phyloP scores from a whole-genome alignment of 2,329 filamentous ascomycete species.

The Colletotrichum falcatum region DNA sequence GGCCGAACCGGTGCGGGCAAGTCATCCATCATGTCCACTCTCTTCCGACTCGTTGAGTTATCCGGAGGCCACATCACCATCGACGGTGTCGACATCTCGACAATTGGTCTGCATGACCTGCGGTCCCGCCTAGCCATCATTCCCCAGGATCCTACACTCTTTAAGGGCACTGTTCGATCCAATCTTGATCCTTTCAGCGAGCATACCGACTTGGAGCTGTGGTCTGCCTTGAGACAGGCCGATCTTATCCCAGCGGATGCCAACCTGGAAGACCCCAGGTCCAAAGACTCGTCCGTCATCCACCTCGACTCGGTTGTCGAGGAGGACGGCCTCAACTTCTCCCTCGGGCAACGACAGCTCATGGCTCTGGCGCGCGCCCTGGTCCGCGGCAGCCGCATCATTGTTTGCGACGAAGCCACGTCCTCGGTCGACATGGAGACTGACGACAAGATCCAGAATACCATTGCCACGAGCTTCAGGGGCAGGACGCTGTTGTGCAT shows the following conservation, averaged over 20 bases:
- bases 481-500: slow-evolving; percentile 93
- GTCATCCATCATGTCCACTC: slow-evolving; percentile 83
- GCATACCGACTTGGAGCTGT: slow-evolving; percentile 81
- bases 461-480: slow-evolving; percentile 85
- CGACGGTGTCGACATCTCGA: slow-evolving; percentile 77
- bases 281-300: slow-evolving; percentile 67
- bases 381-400: slow-evolving; percentile 88
- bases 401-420: slow-evolving; percentile 97
- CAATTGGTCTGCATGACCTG: slow-evolving; percentile 79
- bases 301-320: slow-evolving; percentile 88
- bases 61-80: slow-evolving; percentile 72
- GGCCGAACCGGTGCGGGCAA: slow-evolving; percentile 87
- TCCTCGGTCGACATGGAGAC: slow-evolving; percentile 95
- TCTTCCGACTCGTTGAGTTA: slow-evolving; percentile 81
- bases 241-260: slow-evolving; percentile 71
- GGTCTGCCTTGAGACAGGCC: slow-evolving; percentile 81
- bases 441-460: slow-evolving; percentile 92
- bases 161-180: slow-evolving; percentile 81
- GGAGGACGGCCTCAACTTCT: slow-evolving; percentile 96
- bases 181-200: slow-evolving; percentile 87
- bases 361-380: slow-evolving; percentile 94
- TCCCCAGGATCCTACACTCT: slow-evolving; percentile 86
- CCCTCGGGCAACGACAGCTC: slow-evolving; percentile 91
- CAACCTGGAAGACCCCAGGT: slow-evolving; percentile 41
- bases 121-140: slow-evolving; percentile 84